Evolutionary conservation across 176 grass and related monocot genomes (phyloP), one percentile per base, ranked within the genome.

Genomic region (Phragmites australis): DNA sequence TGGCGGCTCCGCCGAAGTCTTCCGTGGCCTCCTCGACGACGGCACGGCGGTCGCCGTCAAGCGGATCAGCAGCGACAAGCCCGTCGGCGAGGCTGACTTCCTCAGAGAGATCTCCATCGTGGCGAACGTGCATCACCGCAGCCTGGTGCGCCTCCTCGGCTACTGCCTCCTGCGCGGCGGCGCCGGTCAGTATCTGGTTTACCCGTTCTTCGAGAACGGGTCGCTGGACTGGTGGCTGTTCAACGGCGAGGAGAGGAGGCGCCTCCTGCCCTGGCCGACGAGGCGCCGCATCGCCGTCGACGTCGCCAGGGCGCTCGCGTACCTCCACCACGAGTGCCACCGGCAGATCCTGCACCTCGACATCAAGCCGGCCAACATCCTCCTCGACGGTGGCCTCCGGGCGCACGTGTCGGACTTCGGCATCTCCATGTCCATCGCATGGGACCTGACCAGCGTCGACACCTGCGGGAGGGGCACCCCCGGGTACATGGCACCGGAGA

Each of bases 281-380:
- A 59, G 81, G 45, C 62, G 42, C 22, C 70, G 58, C n/a, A 61
- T 84, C 8, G 86, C 89, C 81, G 37, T 75, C 31, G 89, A 83
- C 45, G 89, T 94, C 1, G 83, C 89, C 12, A 87, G 82, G 75
- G 92, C 86, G 59, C 88, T 94, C 40, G 76, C 86, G 34, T 94
- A 94, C 85, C 88, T 89, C 76, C 88, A 94, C 83, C 64, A 89
- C 84, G 92, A 86, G 26, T 94, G 86, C 76, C 76, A 39, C 15
- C 51, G 37, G 0, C 75, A 81, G 37, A 76, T 91, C 55, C 82
- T 94, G 9, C 88, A 91, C 84, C 88, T 94, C 15, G 88, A 91
- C 44, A 58, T 94, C 57, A 94, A 91, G 81, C 92, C 92, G 15
- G 86, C 84, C 56, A 94, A 91, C 84, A 94, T 91, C 55, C 86